These are phyloP conservation scores for Entomortierella parvispora DNA, from an alignment of 192 early-diverging fungal species.

Conservation along the genomic window DNA sequence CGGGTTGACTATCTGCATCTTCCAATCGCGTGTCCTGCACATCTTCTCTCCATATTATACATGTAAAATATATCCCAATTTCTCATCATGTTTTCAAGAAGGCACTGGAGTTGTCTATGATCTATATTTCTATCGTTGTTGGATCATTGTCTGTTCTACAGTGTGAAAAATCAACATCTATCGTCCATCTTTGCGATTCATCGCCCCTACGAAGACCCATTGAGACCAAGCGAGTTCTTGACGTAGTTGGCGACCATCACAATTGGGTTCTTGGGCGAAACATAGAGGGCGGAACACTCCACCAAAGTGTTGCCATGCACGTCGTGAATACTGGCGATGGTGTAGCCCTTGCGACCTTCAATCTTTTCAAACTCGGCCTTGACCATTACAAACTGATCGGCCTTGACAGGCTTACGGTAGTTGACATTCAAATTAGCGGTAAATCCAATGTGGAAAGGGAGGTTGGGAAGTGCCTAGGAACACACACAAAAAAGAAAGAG, in stretches of 20 bases:
- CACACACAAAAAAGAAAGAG: background rate
- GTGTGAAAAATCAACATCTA: background rate
- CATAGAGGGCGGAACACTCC: constrained; percentile 37
- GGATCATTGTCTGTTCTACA: background rate
- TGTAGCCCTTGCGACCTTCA: constrained; percentile 77
- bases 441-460: constrained; percentile 76
- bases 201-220: constrained; percentile 1
- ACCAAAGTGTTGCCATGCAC: constrained; percentile 30
- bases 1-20: no score
- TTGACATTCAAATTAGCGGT: constrained; percentile 82
- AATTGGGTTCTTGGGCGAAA: constrained; percentile 49
- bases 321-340: constrained; percentile 32
- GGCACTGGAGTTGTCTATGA: no score
- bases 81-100: no score
- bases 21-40: no score
- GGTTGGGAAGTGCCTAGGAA: constrained; percentile 55
- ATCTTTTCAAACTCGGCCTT: constrained; percentile 62
- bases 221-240: constrained; percentile 44
- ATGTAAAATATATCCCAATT: no score
- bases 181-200: background rate
- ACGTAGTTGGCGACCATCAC: constrained; percentile 42
- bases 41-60: no score
- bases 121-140: no score
- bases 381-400: constrained; percentile 71
- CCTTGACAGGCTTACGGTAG: constrained; percentile 73